A percentile compares a stretch with the other conserved stretches of the same genome.
phyloP scores from a whole-genome alignment of 2,329 filamentous ascomycete species.

The Sclerotinia sclerotiorum region DNA sequence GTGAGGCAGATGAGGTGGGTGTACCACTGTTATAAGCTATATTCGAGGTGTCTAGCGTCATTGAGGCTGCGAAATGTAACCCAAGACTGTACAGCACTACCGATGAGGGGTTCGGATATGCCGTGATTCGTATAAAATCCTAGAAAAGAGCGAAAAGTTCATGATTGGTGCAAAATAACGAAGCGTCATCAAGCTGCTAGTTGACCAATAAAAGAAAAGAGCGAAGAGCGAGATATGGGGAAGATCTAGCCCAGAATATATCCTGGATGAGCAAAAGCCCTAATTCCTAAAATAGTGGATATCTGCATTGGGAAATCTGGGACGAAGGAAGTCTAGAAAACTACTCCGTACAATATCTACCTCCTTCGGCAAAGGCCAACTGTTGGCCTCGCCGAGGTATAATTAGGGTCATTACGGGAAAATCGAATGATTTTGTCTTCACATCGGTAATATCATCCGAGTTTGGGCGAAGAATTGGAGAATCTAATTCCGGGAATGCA shows the following conservation, averaged over 20 bases:
- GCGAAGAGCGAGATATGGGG: constrained; percentile 19
- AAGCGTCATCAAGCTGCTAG: constrained; percentile 10
- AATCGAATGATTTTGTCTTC: constrained; percentile 6
- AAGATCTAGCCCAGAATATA: background rate
- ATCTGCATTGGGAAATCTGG: no score
- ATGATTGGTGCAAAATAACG: constrained; percentile 19
- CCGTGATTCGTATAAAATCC: constrained; percentile 24
- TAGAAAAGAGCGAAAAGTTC: background rate
- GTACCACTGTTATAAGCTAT: background rate
- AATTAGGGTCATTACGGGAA: background rate
- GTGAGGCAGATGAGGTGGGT: constrained; percentile 1
- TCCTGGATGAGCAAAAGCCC: background rate
- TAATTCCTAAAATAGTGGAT: no score
- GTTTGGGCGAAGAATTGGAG: constrained; percentile 5
- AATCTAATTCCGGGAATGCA: constrained; percentile 5
- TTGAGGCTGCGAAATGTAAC: constrained; percentile 13
- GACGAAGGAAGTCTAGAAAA: no score
- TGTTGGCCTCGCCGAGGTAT: constrained; percentile 16
- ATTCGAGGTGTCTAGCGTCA: constrained; percentile 6
- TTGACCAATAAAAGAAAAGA: constrained; percentile 10
- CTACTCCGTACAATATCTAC: background rate
- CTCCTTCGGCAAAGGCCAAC: constrained; percentile 8
- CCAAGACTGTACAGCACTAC: constrained; percentile 19
- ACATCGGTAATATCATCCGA: constrained; percentile 2
- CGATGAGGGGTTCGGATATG: constrained; percentile 24